Conservation (phyloP, 805 yeast genomes). For the Blastobotrys peoriensis region DNA sequence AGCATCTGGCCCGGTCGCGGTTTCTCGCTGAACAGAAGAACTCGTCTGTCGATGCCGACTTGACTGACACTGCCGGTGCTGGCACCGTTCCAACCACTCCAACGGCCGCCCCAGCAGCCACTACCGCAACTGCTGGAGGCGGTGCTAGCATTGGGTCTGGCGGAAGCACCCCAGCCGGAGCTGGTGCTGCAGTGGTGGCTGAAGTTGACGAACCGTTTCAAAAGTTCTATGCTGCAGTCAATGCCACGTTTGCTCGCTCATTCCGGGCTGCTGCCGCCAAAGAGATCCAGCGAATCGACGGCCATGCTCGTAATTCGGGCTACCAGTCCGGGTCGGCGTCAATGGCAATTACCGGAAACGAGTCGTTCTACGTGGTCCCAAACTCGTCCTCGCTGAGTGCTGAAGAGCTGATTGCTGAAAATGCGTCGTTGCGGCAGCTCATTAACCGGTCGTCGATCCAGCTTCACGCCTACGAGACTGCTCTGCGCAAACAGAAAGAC, state of each 20-base stretch:
- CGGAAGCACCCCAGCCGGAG: neutral
- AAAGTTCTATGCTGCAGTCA: conserved; percentile 19
- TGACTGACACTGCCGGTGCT: neutral
- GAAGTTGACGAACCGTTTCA: conserved; percentile 23
- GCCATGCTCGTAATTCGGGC: neutral
- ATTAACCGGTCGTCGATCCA: conserved; percentile 20
- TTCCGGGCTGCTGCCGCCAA: conserved; percentile 16
- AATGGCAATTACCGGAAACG: conserved; percentile 13
- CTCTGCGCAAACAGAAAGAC: conserved; percentile 27
- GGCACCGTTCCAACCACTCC: neutral
- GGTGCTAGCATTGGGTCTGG: neutral
- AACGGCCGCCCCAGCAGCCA: neutral
- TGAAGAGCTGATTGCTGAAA: conserved; percentile 30
- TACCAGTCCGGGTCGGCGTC: neutral
- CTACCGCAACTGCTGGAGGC: neutral
- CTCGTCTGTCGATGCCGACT: neutral
- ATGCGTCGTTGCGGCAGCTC: conserved; percentile 30
- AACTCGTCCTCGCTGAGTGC: conserved; percentile 25
- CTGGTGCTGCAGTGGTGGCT: neutral
- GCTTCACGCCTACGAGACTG: conserved; percentile 26
- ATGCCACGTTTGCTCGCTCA: conserved; percentile 13
- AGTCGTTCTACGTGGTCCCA: conserved; percentile 32
- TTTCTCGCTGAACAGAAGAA: conserved; percentile 23
- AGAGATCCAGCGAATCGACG: conserved; percentile 9
- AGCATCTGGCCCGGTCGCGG: conserved; percentile 28